These are phyloP conservation scores for Bipolaris gigantea DNA, from an alignment of 2,329 filamentous ascomycete species.

Conservation along the genomic window DNA sequence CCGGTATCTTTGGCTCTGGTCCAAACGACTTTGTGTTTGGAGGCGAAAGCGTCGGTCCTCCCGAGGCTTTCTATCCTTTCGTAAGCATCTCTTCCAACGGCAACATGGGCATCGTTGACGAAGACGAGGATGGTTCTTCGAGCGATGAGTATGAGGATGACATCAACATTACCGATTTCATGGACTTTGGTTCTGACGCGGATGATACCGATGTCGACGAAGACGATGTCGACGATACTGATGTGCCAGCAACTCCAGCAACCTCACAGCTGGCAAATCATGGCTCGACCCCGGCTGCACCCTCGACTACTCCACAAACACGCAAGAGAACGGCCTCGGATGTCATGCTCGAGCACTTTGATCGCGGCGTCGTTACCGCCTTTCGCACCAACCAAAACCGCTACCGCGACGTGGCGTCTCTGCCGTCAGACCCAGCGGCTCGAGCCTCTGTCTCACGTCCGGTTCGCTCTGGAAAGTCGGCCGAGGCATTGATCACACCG, in stretches of 20 bases:
- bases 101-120: constrained; percentile 55
- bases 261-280: constrained; percentile 34
- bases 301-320: constrained; percentile 24
- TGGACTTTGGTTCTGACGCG: constrained; percentile 42
- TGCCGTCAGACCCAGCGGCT: constrained; percentile 42
- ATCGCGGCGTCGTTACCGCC: constrained; percentile 54
- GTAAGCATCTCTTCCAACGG: constrained; percentile 60
- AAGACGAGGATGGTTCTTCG: constrained; percentile 63
- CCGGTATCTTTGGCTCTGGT: constrained; percentile 61
- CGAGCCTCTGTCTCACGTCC: constrained; percentile 43
- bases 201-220: constrained; percentile 42
- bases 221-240: constrained; percentile 39
- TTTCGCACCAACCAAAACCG: constrained; percentile 47
- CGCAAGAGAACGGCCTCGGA: constrained; percentile 38
- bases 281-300: constrained; percentile 38
- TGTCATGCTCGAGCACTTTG: constrained; percentile 47
- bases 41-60: constrained; percentile 69
- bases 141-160: constrained; percentile 60
- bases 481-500: constrained; percentile 45
- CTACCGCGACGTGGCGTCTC: constrained; percentile 43
- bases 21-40: constrained; percentile 51
- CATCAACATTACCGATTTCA: constrained; percentile 44
- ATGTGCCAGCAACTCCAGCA: constrained; percentile 42
- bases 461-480: constrained; percentile 44
- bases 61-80: constrained; percentile 75